Percentiles rank a stretch among this genome's conserved stretches.
Evolutionary conservation across 2,329 filamentous ascomycete species (phyloP).

Genomic region (Aspergillus awamori): DNA sequence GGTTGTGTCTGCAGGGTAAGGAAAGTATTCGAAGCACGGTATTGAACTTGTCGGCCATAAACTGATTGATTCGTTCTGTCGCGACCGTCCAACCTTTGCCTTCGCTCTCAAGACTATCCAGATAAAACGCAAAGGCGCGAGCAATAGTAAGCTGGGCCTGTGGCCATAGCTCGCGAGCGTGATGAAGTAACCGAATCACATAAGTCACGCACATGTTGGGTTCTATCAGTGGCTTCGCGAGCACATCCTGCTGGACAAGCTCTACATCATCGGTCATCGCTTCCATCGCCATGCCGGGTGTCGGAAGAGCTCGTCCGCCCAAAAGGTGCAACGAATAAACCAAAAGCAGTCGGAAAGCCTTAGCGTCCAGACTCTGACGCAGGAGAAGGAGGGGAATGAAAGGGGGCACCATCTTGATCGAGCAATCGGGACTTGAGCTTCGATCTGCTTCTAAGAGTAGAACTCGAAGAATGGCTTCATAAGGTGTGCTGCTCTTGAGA

Average conservation of each 20-base stretch:
- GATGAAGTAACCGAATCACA: conserved; percentile 52
- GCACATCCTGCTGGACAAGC: conserved; percentile 1
- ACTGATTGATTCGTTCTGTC: conserved; percentile 23
- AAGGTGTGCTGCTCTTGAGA: conserved; percentile 39
- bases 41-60: conserved; percentile 52
- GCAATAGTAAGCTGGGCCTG: conserved; percentile 48
- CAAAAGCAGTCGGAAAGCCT: conserved; percentile 48
- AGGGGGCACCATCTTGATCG: conserved; percentile 38
- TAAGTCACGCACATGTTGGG: conserved; percentile 42
- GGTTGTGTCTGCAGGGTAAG: conserved; percentile 50
- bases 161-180: conserved; percentile 55
- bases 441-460: conserved; percentile 33
- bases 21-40: conserved; percentile 52
- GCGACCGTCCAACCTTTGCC: conserved; percentile 4
- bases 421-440: conserved; percentile 5
- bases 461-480: conserved; percentile 43
- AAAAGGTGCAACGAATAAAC: conserved; percentile 42
- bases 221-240: conserved; percentile 24
- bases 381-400: conserved; percentile 55
- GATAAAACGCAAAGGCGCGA: conserved; percentile 40
- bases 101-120: conserved; percentile 25
- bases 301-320: conserved; percentile 28
- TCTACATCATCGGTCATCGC: conserved; percentile 2
- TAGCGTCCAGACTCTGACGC: conserved; percentile 43
- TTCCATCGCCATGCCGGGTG: conserved; percentile 1